These are phyloP conservation scores for Colletotrichum liriopes DNA, from an alignment of 2,329 filamentous ascomycete species.

Conservation along the genomic window DNA sequence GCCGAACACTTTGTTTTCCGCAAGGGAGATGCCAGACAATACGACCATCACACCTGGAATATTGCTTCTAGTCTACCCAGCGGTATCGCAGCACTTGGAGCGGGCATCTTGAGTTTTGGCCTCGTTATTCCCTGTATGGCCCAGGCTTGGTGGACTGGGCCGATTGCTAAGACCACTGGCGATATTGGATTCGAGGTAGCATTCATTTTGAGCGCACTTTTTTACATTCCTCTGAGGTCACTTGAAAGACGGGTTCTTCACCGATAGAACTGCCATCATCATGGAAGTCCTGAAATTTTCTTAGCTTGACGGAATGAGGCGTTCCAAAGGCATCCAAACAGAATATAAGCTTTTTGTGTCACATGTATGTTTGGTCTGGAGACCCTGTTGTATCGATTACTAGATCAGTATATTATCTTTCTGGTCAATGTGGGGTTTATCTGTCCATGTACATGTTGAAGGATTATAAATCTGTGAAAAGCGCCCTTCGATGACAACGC, in stretches of 20 bases:
- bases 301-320: no score
- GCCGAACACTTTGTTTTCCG: constrained; percentile 67
- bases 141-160: constrained; percentile 74
- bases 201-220: constrained; percentile 64
- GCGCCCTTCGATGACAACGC: background rate
- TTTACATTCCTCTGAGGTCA: constrained; percentile 64
- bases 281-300: no score
- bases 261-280: background rate
- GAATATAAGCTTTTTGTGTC: no score
- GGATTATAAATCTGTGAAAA: background rate
- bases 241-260: constrained; percentile 57
- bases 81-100: constrained; percentile 63
- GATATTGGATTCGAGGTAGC: constrained; percentile 78
- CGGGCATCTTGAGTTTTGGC: constrained; percentile 62
- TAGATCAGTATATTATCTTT: background rate
- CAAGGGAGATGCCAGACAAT: constrained; percentile 59
- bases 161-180: constrained; percentile 71
- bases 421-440: no score
- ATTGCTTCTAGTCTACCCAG: constrained; percentile 61
- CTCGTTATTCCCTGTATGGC: constrained; percentile 73
- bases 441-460: background rate
- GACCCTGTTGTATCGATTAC: background rate
- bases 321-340: no score
- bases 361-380: background rate
- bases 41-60: constrained; percentile 65